These are phyloP conservation scores for Metschnikowia continentalis DNA, from an alignment of 805 yeast genomes.

Conservation along the genomic window DNA sequence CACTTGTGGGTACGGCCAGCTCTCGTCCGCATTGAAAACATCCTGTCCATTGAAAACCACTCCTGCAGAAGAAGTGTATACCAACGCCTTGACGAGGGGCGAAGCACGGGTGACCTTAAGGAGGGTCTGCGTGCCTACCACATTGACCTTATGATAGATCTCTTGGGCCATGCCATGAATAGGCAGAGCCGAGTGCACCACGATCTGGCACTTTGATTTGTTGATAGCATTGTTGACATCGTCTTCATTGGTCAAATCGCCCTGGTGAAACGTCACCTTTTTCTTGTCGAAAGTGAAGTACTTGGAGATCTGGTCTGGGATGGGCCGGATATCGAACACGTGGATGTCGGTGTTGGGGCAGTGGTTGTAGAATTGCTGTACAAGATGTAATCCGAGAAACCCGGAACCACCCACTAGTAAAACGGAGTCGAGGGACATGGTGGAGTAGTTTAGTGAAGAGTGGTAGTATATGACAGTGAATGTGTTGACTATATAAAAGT, in stretches of 20 bases:
- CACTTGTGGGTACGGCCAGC: slow-evolving; percentile 85
- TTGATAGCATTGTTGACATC: slow-evolving; percentile 66
- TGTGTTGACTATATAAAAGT: slow-evolving; percentile 3
- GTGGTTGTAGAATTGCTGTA: slow-evolving; percentile 72
- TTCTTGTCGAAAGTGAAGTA: slow-evolving; percentile 70
- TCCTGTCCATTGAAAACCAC: slow-evolving; percentile 96
- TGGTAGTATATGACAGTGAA: not conserved
- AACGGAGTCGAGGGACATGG: slow-evolving; percentile 46
- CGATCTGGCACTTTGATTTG: slow-evolving; percentile 58
- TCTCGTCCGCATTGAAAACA: slow-evolving; percentile 85
- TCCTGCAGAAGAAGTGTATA: slow-evolving; percentile 96
- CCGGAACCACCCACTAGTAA: slow-evolving; percentile 95
- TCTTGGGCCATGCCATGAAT: slow-evolving; percentile 78
- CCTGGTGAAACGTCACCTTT: slow-evolving; percentile 60
- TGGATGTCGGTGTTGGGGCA: slow-evolving; percentile 68
- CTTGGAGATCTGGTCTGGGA: slow-evolving; percentile 66
- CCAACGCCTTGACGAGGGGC: slow-evolving; percentile 55
- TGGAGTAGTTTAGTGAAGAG: not conserved
- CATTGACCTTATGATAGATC: slow-evolving; percentile 85
- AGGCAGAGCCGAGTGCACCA: slow-evolving; percentile 97
- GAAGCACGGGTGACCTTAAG: slow-evolving; percentile 55
- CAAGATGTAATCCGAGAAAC: slow-evolving; percentile 84
- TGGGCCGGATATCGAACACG: slow-evolving; percentile 87
- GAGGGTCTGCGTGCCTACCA: slow-evolving; percentile 79
- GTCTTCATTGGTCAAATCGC: slow-evolving; percentile 74